Evolutionary conservation across 169 alveolate species (phyloP).

Genomic region (Amoebophrya sp.): DNA sequence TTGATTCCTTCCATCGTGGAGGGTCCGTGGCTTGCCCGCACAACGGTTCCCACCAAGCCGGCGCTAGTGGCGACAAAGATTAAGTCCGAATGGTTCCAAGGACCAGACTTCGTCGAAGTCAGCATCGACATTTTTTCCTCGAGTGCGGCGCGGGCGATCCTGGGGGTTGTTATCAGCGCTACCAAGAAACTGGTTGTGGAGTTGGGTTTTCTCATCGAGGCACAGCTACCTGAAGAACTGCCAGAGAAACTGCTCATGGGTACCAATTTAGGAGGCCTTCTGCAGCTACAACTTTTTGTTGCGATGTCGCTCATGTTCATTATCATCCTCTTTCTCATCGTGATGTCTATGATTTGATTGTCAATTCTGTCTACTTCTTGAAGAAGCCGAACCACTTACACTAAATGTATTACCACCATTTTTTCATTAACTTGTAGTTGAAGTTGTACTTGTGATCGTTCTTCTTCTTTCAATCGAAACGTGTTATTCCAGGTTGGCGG

Average conservation of each 20-base stretch:
- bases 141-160: background rate
- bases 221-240: background rate
- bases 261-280: no score
- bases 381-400: no score
- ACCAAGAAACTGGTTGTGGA: background rate
- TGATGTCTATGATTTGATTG: no score
- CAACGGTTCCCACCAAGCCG: background rate
- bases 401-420: no score
- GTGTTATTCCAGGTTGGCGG: no score
- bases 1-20: background rate
- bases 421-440: no score
- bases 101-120: background rate
- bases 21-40: constrained; percentile 10
- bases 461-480: no score
- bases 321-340: no score
- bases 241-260: background rate
- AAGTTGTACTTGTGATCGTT: no score
- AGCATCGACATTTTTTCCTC: background rate
- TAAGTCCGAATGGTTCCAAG: background rate
- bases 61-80: background rate
- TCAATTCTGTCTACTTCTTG: no score
- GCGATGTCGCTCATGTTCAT: no score
- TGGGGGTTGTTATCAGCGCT: background rate
- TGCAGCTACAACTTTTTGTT: no score
- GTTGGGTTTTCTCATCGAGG: background rate